Conservation (phyloP, 768 basidiomycete species). For the Podaxis sp. region DNA sequence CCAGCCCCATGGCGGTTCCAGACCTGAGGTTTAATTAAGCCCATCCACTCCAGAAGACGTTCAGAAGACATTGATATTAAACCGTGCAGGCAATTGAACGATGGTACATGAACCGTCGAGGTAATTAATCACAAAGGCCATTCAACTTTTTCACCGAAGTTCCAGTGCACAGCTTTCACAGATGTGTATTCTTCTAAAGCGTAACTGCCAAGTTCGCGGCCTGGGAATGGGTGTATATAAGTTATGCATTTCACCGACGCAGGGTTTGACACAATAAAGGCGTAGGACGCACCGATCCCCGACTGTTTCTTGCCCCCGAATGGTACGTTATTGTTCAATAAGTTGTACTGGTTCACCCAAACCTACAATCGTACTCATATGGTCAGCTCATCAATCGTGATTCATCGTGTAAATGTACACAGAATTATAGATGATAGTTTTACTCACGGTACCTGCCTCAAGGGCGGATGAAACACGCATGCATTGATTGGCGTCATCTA, state of each 20-base stretch:
- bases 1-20: neutral
- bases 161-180: slow-evolving; percentile 84
- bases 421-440: neutral
- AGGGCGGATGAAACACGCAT: slow-evolving; percentile 85
- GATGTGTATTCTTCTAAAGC: slow-evolving; percentile 84
- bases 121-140: slow-evolving; percentile 62
- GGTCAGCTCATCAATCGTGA: neutral
- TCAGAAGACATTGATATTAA: neutral
- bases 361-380: slow-evolving; percentile 41
- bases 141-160: slow-evolving; percentile 75
- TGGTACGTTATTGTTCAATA: slow-evolving; percentile 84
- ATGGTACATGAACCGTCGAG: neutral
- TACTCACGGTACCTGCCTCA: slow-evolving; percentile 82
- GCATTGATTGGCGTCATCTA: slow-evolving; percentile 82
- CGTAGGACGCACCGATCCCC: slow-evolving; percentile 62
- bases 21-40: slow-evolving; percentile 6
- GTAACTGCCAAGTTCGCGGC: slow-evolving; percentile 84
- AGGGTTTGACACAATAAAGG: neutral
- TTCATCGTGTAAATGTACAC: slow-evolving; percentile 9
- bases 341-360: slow-evolving; percentile 91
- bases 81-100: neutral
- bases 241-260: neutral
- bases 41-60: neutral
- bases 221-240: slow-evolving; percentile 34
- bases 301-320: slow-evolving; percentile 96